Base-by-base conservation (phyloP, 106 monocot species). In the Cymbidium sinense region DNA sequence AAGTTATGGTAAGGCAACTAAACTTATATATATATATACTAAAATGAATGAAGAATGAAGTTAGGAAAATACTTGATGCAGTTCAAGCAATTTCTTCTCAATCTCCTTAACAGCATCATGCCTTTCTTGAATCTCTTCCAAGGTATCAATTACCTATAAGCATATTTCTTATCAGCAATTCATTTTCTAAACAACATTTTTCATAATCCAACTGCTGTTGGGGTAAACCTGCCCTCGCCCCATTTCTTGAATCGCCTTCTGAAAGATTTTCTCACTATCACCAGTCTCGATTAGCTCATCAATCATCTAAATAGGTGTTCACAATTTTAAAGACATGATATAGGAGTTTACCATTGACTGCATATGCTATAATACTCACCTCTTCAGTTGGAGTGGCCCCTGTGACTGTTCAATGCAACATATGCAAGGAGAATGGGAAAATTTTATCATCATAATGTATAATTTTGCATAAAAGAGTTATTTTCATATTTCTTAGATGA, bases 171-270 rank as follows among this genome's bases (percentile, higher is more conserved):
- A 39, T 39, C 21, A 71, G 10, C 20, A 20, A 37, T 1, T 71
- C 34, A 71, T 13, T 20, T 36, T 36, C 12, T 36, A 36, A 3
- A 10, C 37, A 71, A 37, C 34, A 36, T 13, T 20, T 34, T 44
- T 47, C 9, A 58, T 58, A 71, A 71, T 71, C 71, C 13, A 39
- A 71, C 21, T n/a, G 47, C 37, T 17, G 70, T 70, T 71, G 71
- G 10, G 8, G 18, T n/a, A 23, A 7, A 74, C 74, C 88, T 91
- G 91, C 15, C 86, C 88, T 75, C 88, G 54, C 41, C 91, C 88
- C 78, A 86, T 84, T 78, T 87, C 88, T 52, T 91, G 91, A 83
- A 91, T 82, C 34, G 91, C 91, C 36, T 85, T 86, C 12, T 83
- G 75, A 61, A 91, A 86, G 58, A 91, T 87, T 74, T 87, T 85